These are phyloP conservation scores for Tetracentron sinense DNA, from an alignment of 164 flowering plant genomes.

Conservation along the genomic window DNA sequence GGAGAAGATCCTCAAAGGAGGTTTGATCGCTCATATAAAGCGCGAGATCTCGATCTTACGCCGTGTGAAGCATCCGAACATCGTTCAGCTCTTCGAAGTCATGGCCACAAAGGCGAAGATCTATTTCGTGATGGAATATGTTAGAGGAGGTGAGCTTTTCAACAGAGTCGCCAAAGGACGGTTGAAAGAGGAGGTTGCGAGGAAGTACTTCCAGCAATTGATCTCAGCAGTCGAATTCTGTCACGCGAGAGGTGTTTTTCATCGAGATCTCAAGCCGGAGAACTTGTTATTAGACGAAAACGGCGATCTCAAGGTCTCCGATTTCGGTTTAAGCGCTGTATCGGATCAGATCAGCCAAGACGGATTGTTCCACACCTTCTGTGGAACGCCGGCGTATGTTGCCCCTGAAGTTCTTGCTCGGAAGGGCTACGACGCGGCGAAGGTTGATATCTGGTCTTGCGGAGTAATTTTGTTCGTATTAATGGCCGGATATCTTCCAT, in stretches of 20 bases:
- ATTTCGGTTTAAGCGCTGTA: constrained; percentile 36
- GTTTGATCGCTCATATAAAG: constrained; percentile 24
- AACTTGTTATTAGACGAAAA: constrained; percentile 27
- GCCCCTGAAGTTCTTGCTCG: constrained; percentile 34
- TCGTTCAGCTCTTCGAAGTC: constrained; percentile 37
- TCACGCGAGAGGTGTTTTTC: constrained; percentile 34
- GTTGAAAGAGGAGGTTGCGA: constrained; percentile 31
- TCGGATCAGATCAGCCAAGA: constrained; percentile 38
- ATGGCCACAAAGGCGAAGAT: constrained; percentile 41
- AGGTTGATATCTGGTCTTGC: constrained; percentile 39
- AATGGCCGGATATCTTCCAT: constrained; percentile 42
- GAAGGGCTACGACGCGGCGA: constrained; percentile 37
- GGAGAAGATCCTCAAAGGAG: constrained; percentile 31
- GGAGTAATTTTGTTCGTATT: constrained; percentile 33
- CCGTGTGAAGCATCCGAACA: constrained; percentile 37
- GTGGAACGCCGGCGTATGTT: constrained; percentile 32
- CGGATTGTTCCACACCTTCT: constrained; percentile 39
- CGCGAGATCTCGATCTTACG: constrained; percentile 28
- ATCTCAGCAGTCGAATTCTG: constrained; percentile 38
- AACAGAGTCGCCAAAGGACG: constrained; percentile 27
- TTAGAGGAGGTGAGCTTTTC: constrained; percentile 35
- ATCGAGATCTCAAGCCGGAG: constrained; percentile 40
- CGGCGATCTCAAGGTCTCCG: constrained; percentile 35
- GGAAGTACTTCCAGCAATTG: constrained; percentile 40
- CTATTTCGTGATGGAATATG: constrained; percentile 43